These are phyloP conservation scores for Eucalyptus dawsonii DNA, from an alignment of 345 rosid species.

Conservation along the genomic window DNA sequence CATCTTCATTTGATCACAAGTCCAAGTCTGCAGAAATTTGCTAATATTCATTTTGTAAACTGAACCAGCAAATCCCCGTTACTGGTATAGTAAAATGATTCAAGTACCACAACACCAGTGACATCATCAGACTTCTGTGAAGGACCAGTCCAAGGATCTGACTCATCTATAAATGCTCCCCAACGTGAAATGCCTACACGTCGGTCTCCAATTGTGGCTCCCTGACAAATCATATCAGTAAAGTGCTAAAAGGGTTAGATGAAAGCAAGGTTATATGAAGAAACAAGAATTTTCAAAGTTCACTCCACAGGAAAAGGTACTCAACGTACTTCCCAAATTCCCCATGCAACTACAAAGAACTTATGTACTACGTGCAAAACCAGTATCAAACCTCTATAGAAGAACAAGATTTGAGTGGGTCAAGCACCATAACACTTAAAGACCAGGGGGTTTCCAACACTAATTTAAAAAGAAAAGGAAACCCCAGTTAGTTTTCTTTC, in stretches of 20 bases:
- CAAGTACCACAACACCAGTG: conserved; percentile 16
- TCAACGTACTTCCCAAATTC: not conserved
- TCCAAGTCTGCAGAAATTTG: not conserved
- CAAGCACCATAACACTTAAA: not conserved
- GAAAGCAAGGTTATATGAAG: not conserved
- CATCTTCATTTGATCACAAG: not conserved
- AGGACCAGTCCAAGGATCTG: conserved; percentile 32
- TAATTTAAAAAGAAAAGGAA: not conserved
- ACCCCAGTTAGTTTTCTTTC: not conserved
- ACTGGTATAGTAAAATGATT: not conserved
- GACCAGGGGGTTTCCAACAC: not conserved
- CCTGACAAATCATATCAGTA: conserved; percentile 32
- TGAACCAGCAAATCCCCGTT: not conserved
- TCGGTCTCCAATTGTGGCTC: conserved; percentile 73
- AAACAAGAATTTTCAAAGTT: not conserved
- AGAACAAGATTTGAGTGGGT: not conserved
- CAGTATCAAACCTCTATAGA: not conserved
- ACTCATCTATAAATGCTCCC: conserved; percentile 44
- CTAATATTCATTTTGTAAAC: not conserved
- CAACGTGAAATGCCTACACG: conserved; percentile 49
- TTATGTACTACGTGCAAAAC: not conserved
- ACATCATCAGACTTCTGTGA: conserved; percentile 18
- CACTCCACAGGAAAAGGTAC: not conserved
- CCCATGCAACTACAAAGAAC: not conserved
- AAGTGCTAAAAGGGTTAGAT: not conserved